Evolutionary conservation across 2,329 filamentous ascomycete genomes (phyloP), one percentile per base, ranked within the genome.

Genomic region (Exophiala sideris): DNA sequence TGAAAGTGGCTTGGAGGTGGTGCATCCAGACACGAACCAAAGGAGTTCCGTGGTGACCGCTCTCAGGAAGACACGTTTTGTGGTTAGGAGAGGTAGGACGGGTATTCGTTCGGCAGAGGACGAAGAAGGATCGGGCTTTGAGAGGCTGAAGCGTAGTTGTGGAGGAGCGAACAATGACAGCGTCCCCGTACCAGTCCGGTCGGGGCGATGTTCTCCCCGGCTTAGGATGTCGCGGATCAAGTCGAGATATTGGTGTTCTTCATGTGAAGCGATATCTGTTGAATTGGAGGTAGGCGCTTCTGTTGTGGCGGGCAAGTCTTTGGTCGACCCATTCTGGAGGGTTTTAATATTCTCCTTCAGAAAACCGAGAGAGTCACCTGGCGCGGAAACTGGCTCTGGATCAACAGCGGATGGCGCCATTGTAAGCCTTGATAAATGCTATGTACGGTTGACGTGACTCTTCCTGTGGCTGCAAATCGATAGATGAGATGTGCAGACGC

Each of bases 231-330:
- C 83, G 62, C 85, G 86, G 59, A 97, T 90, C 21, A 99, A 81
- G 65, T 92, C 81, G 56, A 99, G 85, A 70, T 99, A 99, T 73
- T 97, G 94, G 67, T 91, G 79, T 74, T 99, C 94, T 76, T 97
- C 91, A 67, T 96, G 6, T 20, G 21, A n/a, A 16, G 52, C 2
- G 35, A 49, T 38, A 1, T 21, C 39, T 10, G 21, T 4, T 33
- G 18, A 12, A 32, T 33, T 36, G 20, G 45, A 12, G 8, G 54
- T 32, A n/a, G 42, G n/a, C 32, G 29, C 14, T 41, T 18, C 32
- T 34, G 41, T 21, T n/a, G 38, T 18, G 4, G 39, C 41, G 11
- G 56, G 16, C n/a, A 52, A 39, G 10, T 21, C 41, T 9, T 46
- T 52, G 21, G 21, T 7, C 21, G 47, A 24, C 34, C 33, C 24